Evolutionary conservation across 163 green algal genomes (phyloP).

Genomic region (Chlorella variabilis): DNA sequence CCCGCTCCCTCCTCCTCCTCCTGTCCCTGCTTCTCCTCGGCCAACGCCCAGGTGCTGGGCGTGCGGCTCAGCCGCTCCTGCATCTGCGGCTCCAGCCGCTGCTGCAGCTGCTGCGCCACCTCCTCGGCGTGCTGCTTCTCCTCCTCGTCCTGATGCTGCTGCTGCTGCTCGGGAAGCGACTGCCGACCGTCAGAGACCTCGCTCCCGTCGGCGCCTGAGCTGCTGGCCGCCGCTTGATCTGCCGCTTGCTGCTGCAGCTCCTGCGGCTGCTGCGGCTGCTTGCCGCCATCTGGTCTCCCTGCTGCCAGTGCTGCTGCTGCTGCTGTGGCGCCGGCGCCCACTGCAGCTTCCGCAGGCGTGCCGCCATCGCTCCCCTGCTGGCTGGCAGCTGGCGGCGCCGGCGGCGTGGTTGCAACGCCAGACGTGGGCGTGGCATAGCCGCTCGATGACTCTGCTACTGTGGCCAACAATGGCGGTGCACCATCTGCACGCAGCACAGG

Average conservation of each 20-base stretch:
- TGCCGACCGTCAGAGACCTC: neutral
- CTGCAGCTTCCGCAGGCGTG: neutral
- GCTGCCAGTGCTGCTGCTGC: neutral
- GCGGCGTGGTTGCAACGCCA: neutral
- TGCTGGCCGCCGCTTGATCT: neutral
- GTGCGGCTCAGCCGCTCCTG: constrained; percentile 1
- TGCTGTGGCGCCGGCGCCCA: neutral
- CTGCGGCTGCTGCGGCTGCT: constrained; percentile 3
- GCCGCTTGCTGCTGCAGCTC: neutral
- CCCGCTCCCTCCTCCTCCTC: constrained; percentile 3
- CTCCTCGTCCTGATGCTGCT: neutral
- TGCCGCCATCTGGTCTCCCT: neutral
- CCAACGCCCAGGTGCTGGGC: constrained; percentile 21
- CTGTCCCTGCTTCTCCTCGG: neutral
- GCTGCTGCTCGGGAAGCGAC: neutral
- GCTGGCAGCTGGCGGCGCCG: neutral
- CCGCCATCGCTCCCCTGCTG: neutral
- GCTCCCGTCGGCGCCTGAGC: neutral
- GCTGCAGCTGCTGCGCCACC: neutral
- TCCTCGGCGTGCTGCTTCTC: neutral
- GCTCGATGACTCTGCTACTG: neutral
- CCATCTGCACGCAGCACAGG: neutral
- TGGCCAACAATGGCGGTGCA: neutral
- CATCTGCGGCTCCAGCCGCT: neutral
- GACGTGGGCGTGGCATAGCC: neutral